phyloP scores from a whole-genome alignment of 2,329 filamentous ascomycete species.

The Ophiostoma populinum region DNA sequence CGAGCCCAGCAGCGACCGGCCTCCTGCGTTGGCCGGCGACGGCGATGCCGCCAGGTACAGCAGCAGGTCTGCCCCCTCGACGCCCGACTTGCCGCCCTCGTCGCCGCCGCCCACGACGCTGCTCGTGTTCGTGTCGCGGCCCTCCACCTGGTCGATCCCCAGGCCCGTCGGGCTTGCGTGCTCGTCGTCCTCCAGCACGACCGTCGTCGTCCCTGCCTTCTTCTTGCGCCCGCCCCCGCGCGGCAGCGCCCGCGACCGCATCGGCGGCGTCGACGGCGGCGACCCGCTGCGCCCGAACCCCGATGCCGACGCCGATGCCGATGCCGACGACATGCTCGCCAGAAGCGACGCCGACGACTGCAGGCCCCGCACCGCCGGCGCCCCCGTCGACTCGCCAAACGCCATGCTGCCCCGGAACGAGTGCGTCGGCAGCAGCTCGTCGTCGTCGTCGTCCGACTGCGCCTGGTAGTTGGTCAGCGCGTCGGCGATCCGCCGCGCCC shows the following conservation, averaged over 20 bases:
- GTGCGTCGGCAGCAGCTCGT: slow-evolving; percentile 60
- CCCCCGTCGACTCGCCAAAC: background rate
- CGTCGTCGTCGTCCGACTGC: slow-evolving; percentile 66
- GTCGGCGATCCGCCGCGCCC: slow-evolving; percentile 49
- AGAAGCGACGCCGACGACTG: background rate
- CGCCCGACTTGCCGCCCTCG: slow-evolving; percentile 27
- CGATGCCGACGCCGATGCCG: background rate
- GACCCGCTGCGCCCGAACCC: no score
- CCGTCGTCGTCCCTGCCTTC: slow-evolving; percentile 18
- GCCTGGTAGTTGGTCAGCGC: slow-evolving; percentile 42
- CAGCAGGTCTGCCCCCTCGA: slow-evolving; percentile 67
- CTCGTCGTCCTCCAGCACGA: slow-evolving; percentile 16
- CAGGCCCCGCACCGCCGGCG: background rate
- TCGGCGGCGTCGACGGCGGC: slow-evolving; percentile 68
- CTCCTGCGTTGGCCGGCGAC: slow-evolving; percentile 52
- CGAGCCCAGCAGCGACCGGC: slow-evolving; percentile 18
- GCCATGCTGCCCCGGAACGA: slow-evolving; percentile 42
- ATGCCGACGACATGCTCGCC: background rate
- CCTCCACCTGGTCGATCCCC: slow-evolving; percentile 16
- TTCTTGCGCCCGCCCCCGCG: slow-evolving; percentile 28
- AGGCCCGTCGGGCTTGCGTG: slow-evolving; percentile 5
- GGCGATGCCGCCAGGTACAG: slow-evolving; percentile 83
- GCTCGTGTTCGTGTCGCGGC: slow-evolving; percentile 19
- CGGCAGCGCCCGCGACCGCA: slow-evolving; percentile 33
- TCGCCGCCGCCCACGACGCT: background rate